Percentiles rank a stretch among this genome's conserved stretches.
phyloP scores from a whole-genome alignment of 176 grass and related monocot genomes.

The Aegilops sharonensis region DNA sequence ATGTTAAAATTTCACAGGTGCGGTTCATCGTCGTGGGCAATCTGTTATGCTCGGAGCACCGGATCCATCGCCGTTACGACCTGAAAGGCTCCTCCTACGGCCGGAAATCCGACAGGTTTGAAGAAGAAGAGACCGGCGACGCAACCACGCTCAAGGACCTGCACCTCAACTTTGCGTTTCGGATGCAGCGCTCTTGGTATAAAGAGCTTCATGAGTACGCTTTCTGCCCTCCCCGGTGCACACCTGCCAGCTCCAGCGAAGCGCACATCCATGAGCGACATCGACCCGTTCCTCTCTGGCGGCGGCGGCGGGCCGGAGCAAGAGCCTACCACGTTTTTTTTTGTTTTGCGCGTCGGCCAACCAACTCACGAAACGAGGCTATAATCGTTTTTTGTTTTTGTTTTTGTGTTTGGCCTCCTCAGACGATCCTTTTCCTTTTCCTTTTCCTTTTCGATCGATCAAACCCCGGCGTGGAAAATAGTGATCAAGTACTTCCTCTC shows the following conservation, averaged over 20 bases:
- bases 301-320: constrained; percentile 36
- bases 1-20: neutral
- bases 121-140: constrained; percentile 73
- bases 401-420: no score
- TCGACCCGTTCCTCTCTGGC: constrained; percentile 44
- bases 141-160: constrained; percentile 89
- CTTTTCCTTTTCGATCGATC: no score
- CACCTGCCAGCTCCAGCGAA: constrained; percentile 82
- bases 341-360: no score
- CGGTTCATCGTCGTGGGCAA: constrained; percentile 29
- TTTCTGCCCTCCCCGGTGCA: constrained; percentile 25
- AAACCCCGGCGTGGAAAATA: no score
- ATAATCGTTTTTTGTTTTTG: no score
- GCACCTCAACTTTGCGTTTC: constrained; percentile 84
- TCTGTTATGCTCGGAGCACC: constrained; percentile 41
- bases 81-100: constrained; percentile 93
- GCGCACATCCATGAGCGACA: constrained; percentile 38
- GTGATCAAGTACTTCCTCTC: no score
- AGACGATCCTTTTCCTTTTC: no score
- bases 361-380: no score
- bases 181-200: constrained; percentile 57
- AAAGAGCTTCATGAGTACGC: constrained; percentile 70
- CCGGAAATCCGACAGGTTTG: constrained; percentile 62
- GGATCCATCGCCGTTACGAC: constrained; percentile 82
- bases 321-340: neutral